A percentile compares a stretch with the other conserved stretches of the same genome.
phyloP scores from a whole-genome alignment of 1,284 basidiomycete species.

The Stygiomarasmius scandens region DNA sequence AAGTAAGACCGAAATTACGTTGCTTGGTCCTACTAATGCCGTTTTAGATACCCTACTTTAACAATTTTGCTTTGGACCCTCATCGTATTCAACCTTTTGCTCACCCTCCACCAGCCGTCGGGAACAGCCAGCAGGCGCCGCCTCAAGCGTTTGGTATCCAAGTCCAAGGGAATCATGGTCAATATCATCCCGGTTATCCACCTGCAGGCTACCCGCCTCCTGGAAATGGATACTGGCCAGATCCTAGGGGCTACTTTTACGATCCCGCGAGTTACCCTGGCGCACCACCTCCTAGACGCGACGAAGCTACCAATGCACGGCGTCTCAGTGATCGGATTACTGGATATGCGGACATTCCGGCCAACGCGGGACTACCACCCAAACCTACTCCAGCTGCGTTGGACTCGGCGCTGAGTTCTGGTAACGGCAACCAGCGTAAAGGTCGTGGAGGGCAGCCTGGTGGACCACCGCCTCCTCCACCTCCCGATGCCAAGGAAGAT shows the following conservation, averaged over 20 bases:
- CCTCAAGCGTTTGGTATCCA: slow-evolving; percentile 81
- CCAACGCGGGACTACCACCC: slow-evolving; percentile 71
- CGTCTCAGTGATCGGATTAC: slow-evolving; percentile 77
- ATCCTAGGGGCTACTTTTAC: slow-evolving; percentile 37
- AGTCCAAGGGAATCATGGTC: slow-evolving; percentile 45
- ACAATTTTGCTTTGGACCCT: slow-evolving; percentile 92
- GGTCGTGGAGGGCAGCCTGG: slow-evolving; percentile 32
- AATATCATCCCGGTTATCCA: slow-evolving; percentile 36
- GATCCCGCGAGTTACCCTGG: slow-evolving; percentile 19
- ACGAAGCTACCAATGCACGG: slow-evolving; percentile 56
- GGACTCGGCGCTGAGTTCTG: slow-evolving; percentile 56
- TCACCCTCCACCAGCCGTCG: slow-evolving; percentile 67
- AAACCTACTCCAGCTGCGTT: slow-evolving; percentile 66
- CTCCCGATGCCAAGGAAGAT: slow-evolving; percentile 84
- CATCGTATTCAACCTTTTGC: slow-evolving; percentile 86
- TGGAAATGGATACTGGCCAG: slow-evolving; percentile 15
- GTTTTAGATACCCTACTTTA: slow-evolving; percentile 80
- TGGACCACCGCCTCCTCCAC: slow-evolving; percentile 71
- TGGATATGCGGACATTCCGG: slow-evolving; percentile 66
- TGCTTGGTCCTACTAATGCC: slow-evolving; percentile 14
- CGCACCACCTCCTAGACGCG: slow-evolving; percentile 48
- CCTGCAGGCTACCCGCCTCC: slow-evolving; percentile 11
- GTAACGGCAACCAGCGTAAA: slow-evolving; percentile 33
- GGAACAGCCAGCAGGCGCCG: slow-evolving; percentile 63
- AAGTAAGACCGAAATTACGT: slow-evolving; percentile 46